phyloP scores from a whole-genome alignment of 2,329 filamentous ascomycete species.

The Colletotrichum spaethianum region DNA sequence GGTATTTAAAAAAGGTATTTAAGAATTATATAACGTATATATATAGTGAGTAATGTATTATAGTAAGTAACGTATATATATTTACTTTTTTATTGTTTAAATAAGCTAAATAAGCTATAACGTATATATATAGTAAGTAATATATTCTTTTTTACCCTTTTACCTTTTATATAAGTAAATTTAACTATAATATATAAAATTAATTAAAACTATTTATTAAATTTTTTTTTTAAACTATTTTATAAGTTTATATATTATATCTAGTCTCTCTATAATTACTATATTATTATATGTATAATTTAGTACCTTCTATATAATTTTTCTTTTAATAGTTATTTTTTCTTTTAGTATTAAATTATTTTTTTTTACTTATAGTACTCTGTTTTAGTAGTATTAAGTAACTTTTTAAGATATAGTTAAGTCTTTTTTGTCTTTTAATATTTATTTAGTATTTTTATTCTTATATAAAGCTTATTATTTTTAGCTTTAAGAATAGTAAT shows the following conservation, averaged over 20 bases:
- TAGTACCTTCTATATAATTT: background rate
- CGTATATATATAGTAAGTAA: too few relatives aligned
- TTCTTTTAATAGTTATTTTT: background rate
- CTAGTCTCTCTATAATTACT: too few relatives aligned
- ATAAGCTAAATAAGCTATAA: too few relatives aligned
- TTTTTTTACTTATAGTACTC: background rate
- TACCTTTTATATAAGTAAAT: too few relatives aligned
- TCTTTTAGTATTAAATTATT: background rate
- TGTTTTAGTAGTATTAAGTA: constrained; percentile 1
- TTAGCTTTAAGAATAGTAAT: background rate
- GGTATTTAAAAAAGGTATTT: background rate
- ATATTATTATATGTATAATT: background rate
- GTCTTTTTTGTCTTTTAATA: background rate
- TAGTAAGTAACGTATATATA: background rate
- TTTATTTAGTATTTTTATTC: too few relatives aligned
- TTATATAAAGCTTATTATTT: background rate
- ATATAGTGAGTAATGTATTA: background rate
- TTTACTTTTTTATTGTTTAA: too few relatives aligned
- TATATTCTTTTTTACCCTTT: background rate
- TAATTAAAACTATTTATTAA: constrained; percentile 2
- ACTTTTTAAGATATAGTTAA: background rate
- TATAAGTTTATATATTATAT: background rate
- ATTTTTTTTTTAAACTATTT: background rate
- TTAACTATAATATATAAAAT: background rate
- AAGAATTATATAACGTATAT: background rate